Conservation (phyloP, 2,329 filamentous ascomycete genomes). For the Tolypocladium tropicale region DNA sequence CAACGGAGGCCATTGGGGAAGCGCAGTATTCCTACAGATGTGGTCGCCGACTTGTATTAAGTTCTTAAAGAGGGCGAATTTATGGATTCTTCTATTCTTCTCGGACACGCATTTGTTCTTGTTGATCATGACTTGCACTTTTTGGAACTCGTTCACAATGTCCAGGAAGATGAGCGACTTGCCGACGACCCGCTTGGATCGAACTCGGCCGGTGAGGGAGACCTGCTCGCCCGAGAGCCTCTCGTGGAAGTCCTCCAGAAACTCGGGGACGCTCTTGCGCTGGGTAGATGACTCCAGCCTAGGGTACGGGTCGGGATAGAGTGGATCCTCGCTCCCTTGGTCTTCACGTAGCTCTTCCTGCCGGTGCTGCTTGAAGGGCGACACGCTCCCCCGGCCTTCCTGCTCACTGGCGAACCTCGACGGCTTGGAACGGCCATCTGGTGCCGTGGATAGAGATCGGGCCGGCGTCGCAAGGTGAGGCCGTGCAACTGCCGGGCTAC, state of each 20-base stretch:
- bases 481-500: background rate
- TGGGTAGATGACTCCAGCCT: constrained; percentile 16
- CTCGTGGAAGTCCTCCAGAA: constrained; percentile 19
- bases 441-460: constrained; percentile 9
- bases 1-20: constrained; percentile 11
- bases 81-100: constrained; percentile 22
- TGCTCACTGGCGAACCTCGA: constrained; percentile 9
- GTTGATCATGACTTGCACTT: constrained; percentile 69
- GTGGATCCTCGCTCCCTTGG: constrained; percentile 21
- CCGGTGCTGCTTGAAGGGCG: constrained; percentile 26
- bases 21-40: constrained; percentile 50
- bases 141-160: constrained; percentile 60
- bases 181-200: constrained; percentile 59
- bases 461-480: background rate
- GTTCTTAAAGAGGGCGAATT: constrained; percentile 52
- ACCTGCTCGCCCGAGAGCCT: constrained; percentile 16
- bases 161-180: constrained; percentile 79
- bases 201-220: constrained; percentile 52
- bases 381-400: constrained; percentile 14
- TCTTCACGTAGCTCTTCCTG: constrained; percentile 20
- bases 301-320: constrained; percentile 25
- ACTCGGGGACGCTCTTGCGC: constrained; percentile 23
- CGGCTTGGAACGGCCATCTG: constrained; percentile 3
- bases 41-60: constrained; percentile 73
- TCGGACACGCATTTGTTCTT: constrained; percentile 36